Conservation (phyloP, 306 rosid genomes). For the Medicago truncatula region MtrunA17r5.0-ANR NC_053049.1:5712001-5712500, state of each 20-base stretch:
- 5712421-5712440: too few species aligned
- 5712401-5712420: too few species aligned
- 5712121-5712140: constrained; percentile 14
- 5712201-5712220: constrained; percentile 40
- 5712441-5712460: too few species aligned
- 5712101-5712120: constrained; percentile 57
- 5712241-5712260: background rate
- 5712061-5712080: background rate
- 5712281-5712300: background rate
- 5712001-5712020: constrained; percentile 14
- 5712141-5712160: constrained; percentile 21
- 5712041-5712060: constrained; percentile 37
- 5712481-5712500: too few species aligned
- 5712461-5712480: too few species aligned
- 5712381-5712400: too few species aligned
- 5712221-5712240: constrained; percentile 45
- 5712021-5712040: background rate
- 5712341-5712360: too few species aligned
- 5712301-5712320: background rate
- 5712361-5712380: too few species aligned
- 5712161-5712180: constrained; percentile 9
- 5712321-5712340: too few species aligned
- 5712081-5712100: constrained; percentile 64
- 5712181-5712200: constrained; percentile 10
- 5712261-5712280: background rate